Percentiles rank a stretch among this genome's conserved stretches.
These are phyloP conservation scores for Aspergillus sergii DNA, from an alignment of 2,329 filamentous ascomycete species.

Conservation along the genomic window DNA sequence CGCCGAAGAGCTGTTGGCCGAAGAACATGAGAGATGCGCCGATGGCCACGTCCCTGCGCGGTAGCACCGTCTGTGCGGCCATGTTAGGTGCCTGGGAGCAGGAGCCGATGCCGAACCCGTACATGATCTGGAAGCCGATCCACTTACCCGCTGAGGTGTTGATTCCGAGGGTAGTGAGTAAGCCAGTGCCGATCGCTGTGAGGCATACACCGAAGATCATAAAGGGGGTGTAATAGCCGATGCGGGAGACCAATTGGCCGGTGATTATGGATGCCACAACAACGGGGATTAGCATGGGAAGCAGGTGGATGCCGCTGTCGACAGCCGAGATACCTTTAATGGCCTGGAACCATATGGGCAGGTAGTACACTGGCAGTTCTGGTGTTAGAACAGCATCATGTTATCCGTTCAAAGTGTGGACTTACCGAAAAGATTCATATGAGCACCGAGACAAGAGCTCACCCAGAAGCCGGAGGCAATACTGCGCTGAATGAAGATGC, in stretches of 20 bases:
- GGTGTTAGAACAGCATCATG: background rate
- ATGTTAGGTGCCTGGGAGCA: slow-evolving; percentile 39
- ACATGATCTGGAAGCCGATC: slow-evolving; percentile 41
- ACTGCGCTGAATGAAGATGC: slow-evolving; percentile 24
- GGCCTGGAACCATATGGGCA: slow-evolving; percentile 53
- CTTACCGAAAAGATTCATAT: background rate
- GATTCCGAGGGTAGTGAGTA: slow-evolving; percentile 43
- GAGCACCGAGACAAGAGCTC: slow-evolving; percentile 12
- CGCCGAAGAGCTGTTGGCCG: slow-evolving; percentile 35
- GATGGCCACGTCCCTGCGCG: slow-evolving; percentile 34
- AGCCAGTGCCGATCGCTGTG: slow-evolving; percentile 42
- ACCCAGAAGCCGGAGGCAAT: slow-evolving; percentile 13
- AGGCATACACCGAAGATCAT: slow-evolving; percentile 35
- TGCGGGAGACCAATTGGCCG: slow-evolving; percentile 31
- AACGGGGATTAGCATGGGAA: slow-evolving; percentile 38
- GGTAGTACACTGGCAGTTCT: slow-evolving; percentile 30
- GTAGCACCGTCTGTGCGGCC: slow-evolving; percentile 38
- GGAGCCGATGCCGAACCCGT: slow-evolving; percentile 37
- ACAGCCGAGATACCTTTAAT: slow-evolving; percentile 46
- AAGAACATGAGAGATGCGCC: slow-evolving; percentile 40
- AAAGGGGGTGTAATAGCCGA: slow-evolving; percentile 43
- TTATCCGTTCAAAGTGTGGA: background rate
- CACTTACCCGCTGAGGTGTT: slow-evolving; percentile 36
- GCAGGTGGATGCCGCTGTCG: slow-evolving; percentile 45
- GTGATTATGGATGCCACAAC: slow-evolving; percentile 36